Conservation (phyloP, 2,329 filamentous ascomycete genomes). For the Cladosporium colombiae region DNA sequence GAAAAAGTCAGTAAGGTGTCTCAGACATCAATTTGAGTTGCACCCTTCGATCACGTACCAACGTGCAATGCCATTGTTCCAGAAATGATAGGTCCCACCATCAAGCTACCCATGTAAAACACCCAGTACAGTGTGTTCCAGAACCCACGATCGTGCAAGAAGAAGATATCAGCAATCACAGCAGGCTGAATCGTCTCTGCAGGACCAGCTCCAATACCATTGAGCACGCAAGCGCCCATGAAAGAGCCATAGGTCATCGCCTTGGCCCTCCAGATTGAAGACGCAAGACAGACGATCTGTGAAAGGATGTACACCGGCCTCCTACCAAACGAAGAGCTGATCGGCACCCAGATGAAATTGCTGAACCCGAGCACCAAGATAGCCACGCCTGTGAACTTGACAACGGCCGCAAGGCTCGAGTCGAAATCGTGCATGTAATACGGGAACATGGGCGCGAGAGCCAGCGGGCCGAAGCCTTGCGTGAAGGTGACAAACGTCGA, state of each 20-base stretch:
- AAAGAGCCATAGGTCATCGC: conserved; percentile 62
- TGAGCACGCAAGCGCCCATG: conserved; percentile 63
- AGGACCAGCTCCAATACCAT: conserved; percentile 63
- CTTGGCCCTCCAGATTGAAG: conserved; percentile 59
- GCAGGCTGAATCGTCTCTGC: conserved; percentile 63
- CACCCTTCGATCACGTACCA: conserved; percentile 28
- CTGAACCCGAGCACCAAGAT: conserved; percentile 61
- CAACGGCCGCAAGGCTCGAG: conserved; percentile 49
- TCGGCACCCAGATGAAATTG: conserved; percentile 62
- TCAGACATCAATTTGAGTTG: not conserved
- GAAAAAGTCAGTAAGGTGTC: not conserved
- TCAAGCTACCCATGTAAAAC: conserved; percentile 63
- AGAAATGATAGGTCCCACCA: conserved; percentile 59
- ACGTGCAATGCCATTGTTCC: conserved; percentile 61
- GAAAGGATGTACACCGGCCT: conserved; percentile 56
- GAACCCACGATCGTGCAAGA: conserved; percentile 61
- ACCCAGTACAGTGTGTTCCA: conserved; percentile 64
- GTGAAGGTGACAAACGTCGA: conserved; percentile 52
- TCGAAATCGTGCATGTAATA: conserved; percentile 49
- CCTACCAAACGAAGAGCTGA: conserved; percentile 57
- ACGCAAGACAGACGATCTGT: conserved; percentile 54
- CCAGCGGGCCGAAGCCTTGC: conserved; percentile 57
- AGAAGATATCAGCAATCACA: conserved; percentile 66
- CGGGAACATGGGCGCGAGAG: conserved; percentile 61
- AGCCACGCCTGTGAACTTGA: conserved; percentile 58